A percentile compares a stretch with the other conserved stretches of the same genome.
Conservation (phyloP, 1,139 yeast species). For the Taphrina flavorubra region DNA sequence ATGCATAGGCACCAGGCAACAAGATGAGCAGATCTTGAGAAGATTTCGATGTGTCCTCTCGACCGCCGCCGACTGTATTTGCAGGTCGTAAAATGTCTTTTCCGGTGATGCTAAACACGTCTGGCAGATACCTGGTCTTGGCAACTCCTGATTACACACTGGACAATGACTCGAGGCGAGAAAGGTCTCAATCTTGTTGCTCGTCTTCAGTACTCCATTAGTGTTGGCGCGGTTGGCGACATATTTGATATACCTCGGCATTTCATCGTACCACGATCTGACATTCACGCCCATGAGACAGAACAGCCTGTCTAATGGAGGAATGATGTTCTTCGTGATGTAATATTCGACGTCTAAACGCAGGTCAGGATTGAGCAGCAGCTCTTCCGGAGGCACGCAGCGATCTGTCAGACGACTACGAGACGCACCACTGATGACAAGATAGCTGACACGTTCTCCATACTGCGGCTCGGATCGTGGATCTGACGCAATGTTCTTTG, state of each 20-base stretch:
- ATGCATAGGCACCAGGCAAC: conserved; percentile 48
- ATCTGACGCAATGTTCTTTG: conserved; percentile 66
- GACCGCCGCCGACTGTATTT: conserved; percentile 20
- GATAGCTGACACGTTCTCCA: conserved; percentile 83
- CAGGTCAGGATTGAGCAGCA: conserved; percentile 55
- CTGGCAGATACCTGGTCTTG: conserved; percentile 41
- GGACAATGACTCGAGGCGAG: conserved; percentile 48
- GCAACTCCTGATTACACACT: conserved; percentile 46
- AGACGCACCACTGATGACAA: conserved; percentile 71
- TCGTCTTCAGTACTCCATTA: background rate
- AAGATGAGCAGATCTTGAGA: conserved; percentile 50
- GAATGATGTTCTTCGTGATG: conserved; percentile 78
- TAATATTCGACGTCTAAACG: conserved; percentile 79
- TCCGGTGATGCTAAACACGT: conserved; percentile 30
- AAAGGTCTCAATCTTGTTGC: conserved; percentile 43
- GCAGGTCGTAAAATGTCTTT: conserved; percentile 29
- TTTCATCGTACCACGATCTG: conserved; percentile 73
- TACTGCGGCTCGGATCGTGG: conserved; percentile 83
- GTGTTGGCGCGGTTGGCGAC: conserved; percentile 3
- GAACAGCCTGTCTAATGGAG: conserved; percentile 86
- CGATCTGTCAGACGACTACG: conserved; percentile 76
- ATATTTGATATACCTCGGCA: conserved; percentile 57
- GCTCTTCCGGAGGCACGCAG: conserved; percentile 77
- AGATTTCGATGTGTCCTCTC: conserved; percentile 49
- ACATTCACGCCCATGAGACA: conserved; percentile 83